Conservation (phyloP, 2,329 filamentous ascomycete genomes). For the Verticillium albo-atrum region DNA sequence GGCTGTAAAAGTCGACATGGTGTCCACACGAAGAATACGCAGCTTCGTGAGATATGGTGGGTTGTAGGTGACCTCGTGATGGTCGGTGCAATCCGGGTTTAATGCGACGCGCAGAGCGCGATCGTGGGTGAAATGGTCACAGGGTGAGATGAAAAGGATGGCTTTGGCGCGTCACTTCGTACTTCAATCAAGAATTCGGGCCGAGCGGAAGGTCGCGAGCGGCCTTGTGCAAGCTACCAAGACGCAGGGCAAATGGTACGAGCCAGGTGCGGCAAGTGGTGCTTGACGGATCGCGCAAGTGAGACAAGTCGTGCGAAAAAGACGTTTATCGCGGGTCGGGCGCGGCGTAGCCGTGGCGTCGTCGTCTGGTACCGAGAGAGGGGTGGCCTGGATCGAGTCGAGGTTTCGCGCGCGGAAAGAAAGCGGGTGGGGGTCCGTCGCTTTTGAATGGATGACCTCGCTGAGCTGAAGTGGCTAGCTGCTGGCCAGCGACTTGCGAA, state of each 20-base stretch:
- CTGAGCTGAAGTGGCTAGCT: background rate
- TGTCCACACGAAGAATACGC: conserved; percentile 1
- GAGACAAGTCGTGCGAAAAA: background rate
- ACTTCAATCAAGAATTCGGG: conserved; percentile 9
- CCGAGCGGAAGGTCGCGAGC: conserved; percentile 7
- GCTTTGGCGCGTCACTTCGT: conserved; percentile 10
- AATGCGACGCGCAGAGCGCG: conserved; percentile 1
- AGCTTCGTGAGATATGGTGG: background rate
- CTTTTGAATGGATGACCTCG: background rate
- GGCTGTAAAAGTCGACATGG: conserved; percentile 48
- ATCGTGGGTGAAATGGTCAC: conserved; percentile 1
- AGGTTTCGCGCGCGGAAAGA: background rate
- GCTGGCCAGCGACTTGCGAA: background rate
- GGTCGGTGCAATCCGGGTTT: background rate
- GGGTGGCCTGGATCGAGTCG: background rate
- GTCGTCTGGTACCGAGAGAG: background rate
- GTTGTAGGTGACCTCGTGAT: too few species aligned
- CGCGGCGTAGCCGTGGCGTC: background rate
- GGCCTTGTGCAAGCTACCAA: conserved; percentile 1
- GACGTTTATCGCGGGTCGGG: background rate
- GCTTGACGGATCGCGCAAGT: background rate
- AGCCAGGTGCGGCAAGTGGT: background rate
- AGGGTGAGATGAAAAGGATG: conserved; percentile 4
- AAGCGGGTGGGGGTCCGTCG: background rate
- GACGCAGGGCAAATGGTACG: conserved; percentile 2